These are phyloP conservation scores for Hypoxylon sp. DNA, from an alignment of 2,329 filamentous ascomycete genomes.

Conservation along the genomic window DNA sequence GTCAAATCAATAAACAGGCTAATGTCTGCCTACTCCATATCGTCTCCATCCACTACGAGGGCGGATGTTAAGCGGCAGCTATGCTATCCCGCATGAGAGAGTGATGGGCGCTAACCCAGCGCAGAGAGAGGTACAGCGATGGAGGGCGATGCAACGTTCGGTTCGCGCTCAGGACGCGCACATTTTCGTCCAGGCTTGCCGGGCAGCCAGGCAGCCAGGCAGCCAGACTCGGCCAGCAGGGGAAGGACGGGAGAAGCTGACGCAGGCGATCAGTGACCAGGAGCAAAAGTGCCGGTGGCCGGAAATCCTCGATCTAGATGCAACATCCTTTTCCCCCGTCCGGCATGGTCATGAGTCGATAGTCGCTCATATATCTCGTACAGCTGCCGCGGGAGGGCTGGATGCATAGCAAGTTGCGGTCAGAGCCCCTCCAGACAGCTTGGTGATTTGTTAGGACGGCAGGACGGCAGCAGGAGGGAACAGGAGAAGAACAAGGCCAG, in stretches of 20 bases:
- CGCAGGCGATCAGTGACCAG: slow-evolving; percentile 17
- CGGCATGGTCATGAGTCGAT: slow-evolving; percentile 25
- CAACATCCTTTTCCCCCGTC: slow-evolving; percentile 16
- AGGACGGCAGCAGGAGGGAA: slow-evolving; percentile 1
- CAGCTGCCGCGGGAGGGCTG: background rate
- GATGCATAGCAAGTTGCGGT: slow-evolving; percentile 31
- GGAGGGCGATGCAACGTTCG: background rate
- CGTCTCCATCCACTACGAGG: slow-evolving; percentile 27
- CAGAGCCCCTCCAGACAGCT: slow-evolving; percentile 11
- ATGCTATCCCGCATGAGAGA: slow-evolving; percentile 2
- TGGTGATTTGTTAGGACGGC: slow-evolving; percentile 13
- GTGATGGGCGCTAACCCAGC: background rate
- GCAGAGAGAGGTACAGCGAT: background rate
- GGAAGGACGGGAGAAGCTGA: background rate
- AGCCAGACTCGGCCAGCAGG: background rate
- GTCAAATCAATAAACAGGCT: slow-evolving; percentile 36
- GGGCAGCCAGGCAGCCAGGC: background rate
- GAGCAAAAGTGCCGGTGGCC: slow-evolving; percentile 26
- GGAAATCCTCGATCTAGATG: slow-evolving; percentile 23
- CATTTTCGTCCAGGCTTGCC: background rate
- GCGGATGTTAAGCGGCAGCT: slow-evolving; percentile 14
- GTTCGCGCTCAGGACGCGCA: background rate
- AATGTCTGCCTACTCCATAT: slow-evolving; percentile 32
- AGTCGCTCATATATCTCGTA: slow-evolving; percentile 5
- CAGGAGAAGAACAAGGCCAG: slow-evolving; percentile 14